Evolutionary conservation across 345 rosid genomes (phyloP).

Genomic region (Sapria himalayana): DNA sequence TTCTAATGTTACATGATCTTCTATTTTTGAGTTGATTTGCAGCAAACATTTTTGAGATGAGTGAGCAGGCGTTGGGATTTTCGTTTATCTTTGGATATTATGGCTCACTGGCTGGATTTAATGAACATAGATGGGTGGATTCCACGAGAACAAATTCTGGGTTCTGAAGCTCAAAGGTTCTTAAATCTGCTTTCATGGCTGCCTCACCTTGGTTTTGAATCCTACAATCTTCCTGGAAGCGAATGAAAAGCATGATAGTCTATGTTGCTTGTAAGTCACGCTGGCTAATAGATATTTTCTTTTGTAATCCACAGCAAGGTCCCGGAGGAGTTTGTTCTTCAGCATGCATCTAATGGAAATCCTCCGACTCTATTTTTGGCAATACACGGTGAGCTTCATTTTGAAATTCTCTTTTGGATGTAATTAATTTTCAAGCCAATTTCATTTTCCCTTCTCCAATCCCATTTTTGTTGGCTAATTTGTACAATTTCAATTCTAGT

Average conservation of each 20-base stretch:
- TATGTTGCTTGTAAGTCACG: background rate
- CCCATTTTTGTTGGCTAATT: too few species aligned
- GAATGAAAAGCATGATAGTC: too few species aligned
- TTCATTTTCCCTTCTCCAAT: too few species aligned
- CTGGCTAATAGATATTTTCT: slow-evolving; percentile 7
- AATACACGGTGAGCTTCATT: slow-evolving; percentile 33
- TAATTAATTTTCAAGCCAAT: too few species aligned
- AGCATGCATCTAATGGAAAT: slow-evolving; percentile 68
- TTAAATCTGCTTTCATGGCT: too few species aligned
- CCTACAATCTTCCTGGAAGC: too few species aligned
- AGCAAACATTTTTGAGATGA: slow-evolving; percentile 6
- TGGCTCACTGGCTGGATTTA: slow-evolving; percentile 90
- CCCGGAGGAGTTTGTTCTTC: slow-evolving; percentile 58
- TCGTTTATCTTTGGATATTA: slow-evolving; percentile 55
- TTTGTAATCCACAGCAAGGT: slow-evolving; percentile 45
- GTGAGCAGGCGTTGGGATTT: slow-evolving; percentile 83
- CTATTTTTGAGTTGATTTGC: background rate
- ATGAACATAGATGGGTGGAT: slow-evolving; percentile 97
- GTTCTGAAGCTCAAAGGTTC: slow-evolving; percentile 91
- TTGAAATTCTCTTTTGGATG: too few species aligned
- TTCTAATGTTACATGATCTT: slow-evolving; percentile 1
- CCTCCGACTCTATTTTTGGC: slow-evolving; percentile 83
- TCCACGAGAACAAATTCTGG: slow-evolving; percentile 87
- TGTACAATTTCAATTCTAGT: too few species aligned
- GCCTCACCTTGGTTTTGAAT: too few species aligned